Base-by-base conservation (phyloP, 805 yeast genomes). In the Priceomyces fermenticarens region DNA sequence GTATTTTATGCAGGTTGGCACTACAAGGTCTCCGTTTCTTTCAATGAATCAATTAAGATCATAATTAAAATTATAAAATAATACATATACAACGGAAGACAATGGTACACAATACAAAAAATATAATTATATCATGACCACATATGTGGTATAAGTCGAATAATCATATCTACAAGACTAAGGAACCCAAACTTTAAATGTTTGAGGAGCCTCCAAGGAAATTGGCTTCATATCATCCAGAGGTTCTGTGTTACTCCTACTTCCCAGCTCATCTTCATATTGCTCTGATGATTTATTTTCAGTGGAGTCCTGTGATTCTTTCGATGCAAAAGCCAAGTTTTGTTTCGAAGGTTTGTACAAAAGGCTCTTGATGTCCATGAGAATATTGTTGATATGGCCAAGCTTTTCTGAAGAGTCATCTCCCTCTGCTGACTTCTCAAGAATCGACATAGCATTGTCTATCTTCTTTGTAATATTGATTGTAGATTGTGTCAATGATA, bases 401-500 rank as follows among this genome's bases (percentile, higher is more conserved):
- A 40, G 23, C 23, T 42, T 36, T 15, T 41, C 40, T 3, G 44
- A 38, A 7, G 45, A 10, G 13, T 39, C 42, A 31, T 36, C 40
- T 14, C 46, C 40, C 13, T 35, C 33, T 5, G 30, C 41, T 10
- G 39, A 38, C 7, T 41, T 40, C 30, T 48, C 51, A n/a, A 54
- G 28, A 13, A 41, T 40, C 5, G 46, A 39, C 30, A 67, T 51
- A 3, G 64, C 65, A 29, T 65, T 67, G 35, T 60, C 57, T 35
- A 81, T 56, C 51, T 77, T 83, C 30, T 68, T 57, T 34, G 79
- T 62, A 3, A 83, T 67, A 2, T 67, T 52, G 13, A 72, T 63
- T 1, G 88, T 76, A 12, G 80, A 70, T 53, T 80, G 81, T 32
- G 83, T 73, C 48, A 85, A 70, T n/a, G 85, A 73, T 28, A 86